Base-by-base conservation (phyloP, 2,329 filamentous ascomycete genomes). In the Fusarium chaquense region DNA sequence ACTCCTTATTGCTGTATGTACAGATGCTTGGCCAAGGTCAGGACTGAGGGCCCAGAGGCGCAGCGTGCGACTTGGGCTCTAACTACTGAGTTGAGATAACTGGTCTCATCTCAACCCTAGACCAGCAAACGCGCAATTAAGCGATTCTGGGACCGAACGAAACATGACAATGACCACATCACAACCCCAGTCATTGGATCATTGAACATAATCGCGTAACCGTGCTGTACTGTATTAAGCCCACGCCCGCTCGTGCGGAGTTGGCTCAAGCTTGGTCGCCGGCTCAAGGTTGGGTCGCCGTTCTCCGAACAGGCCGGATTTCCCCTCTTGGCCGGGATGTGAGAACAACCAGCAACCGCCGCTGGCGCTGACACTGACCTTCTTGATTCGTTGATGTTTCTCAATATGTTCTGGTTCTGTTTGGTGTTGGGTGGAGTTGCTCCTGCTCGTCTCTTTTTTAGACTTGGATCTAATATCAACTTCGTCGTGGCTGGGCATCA, bases 181-280 rank as follows among this genome's bases (percentile, higher is more conserved):
- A 53, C 49, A 20, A 53, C 69, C 73, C 72, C 67, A 47, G 72
- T 66, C 64, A 65, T 65, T 69, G 62, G 59, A 47, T 71, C 68
- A 64, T 71, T 58, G 61, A 66, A 63, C 64, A 51, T 60, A 72
- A 62, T 74, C 64, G 58, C 52, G 22, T 35, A 55, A 22, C 18
- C 52, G 24, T 46, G 47, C 24, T 38, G 49, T 40, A 40, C 24
- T 52, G 49, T 28, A 46, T 63, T 61, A 62, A 72, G 73, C 62
- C 67, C 71, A 62, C 73, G 63, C 69, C 69, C 67, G 73, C 67
- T 73, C 57, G 64, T 72, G 64, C 63, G 72, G 71, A 74, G 70
- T 40, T 41, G 35, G 62, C 36, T 62, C 62, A 66, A 46, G 56
- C 65, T 65, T 68, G 62, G 51, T 47, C 38, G 36, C 32, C 41